These are phyloP conservation scores for Rubia tinctorum DNA, from an alignment of 305 asterid genomes.

Conservation along the genomic window DNA sequence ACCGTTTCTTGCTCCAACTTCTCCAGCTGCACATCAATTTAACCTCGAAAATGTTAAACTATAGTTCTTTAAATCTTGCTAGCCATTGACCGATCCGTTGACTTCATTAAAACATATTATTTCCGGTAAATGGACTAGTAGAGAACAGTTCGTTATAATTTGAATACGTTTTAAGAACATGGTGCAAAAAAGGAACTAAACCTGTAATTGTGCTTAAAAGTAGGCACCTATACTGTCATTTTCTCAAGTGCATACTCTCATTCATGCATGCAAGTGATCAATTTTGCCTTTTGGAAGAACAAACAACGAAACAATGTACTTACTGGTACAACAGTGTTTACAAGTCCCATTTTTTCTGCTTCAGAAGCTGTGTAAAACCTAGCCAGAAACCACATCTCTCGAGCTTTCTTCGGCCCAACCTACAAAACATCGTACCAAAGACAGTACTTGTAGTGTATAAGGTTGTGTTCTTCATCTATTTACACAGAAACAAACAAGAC, in stretches of 20 bases:
- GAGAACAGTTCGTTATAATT: too few relatives aligned
- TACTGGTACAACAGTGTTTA: slow-evolving; percentile 87
- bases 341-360: slow-evolving; percentile 96
- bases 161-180: too few relatives aligned
- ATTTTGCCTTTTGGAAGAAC: too few relatives aligned
- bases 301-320: slow-evolving; percentile 21
- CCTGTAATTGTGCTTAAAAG: too few relatives aligned
- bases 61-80: too few relatives aligned
- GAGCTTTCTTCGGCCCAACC: slow-evolving; percentile 92
- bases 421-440: slow-evolving; percentile 13
- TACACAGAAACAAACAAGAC: background rate
- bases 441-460: background rate
- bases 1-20: slow-evolving; percentile 82
- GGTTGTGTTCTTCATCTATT: background rate
- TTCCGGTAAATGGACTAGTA: background rate
- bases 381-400: slow-evolving; percentile 90
- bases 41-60: too few relatives aligned
- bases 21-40: slow-evolving; percentile 45
- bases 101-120: too few relatives aligned
- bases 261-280: too few relatives aligned
- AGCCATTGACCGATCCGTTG: too few relatives aligned
- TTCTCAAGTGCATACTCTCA: too few relatives aligned
- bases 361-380: slow-evolving; percentile 81
- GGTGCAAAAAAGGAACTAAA: too few relatives aligned
- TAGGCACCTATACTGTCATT: too few relatives aligned